Conservation (phyloP, 805 yeast genomes). For the Sugiyamaella mastotermitis region DNA sequence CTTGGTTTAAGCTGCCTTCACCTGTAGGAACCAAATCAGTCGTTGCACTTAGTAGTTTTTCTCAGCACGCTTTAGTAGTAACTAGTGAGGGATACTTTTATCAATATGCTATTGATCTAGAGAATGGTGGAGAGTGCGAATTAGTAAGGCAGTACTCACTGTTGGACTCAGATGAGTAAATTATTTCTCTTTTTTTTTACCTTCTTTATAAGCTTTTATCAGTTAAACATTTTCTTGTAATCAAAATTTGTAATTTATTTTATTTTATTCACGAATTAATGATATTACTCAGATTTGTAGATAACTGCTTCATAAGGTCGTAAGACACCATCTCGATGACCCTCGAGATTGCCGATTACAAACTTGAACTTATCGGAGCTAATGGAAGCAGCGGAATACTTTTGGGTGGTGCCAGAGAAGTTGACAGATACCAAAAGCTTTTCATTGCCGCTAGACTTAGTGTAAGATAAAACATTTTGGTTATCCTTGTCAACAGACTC, state of each 20-base stretch:
- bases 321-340: too few relatives aligned
- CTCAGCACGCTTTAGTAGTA: slow-evolving; percentile 54
- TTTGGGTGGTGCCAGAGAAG: slow-evolving; percentile 5
- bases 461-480: slow-evolving; percentile 36
- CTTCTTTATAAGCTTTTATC: too few relatives aligned
- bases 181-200: too few relatives aligned
- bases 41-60: slow-evolving; percentile 31
- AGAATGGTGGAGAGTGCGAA: slow-evolving; percentile 89
- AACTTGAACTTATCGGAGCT: too few relatives aligned
- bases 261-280: neutral
- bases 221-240: slow-evolving; percentile 2
- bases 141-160: slow-evolving; percentile 66
- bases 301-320: slow-evolving; percentile 9
- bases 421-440: slow-evolving; percentile 6
- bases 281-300: neutral
- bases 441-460: slow-evolving; percentile 11
- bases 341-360: too few relatives aligned
- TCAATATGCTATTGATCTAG: slow-evolving; percentile 77
- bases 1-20: slow-evolving; percentile 68
- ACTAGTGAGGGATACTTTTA: slow-evolving; percentile 77
- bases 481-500: slow-evolving; percentile 39
- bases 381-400: neutral
- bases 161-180: slow-evolving; percentile 18
- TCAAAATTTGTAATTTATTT: slow-evolving; percentile 1
- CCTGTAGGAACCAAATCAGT: slow-evolving; percentile 22